Base-by-base conservation (phyloP, 169 alveolate species). In the Babesia caballi region DNA sequence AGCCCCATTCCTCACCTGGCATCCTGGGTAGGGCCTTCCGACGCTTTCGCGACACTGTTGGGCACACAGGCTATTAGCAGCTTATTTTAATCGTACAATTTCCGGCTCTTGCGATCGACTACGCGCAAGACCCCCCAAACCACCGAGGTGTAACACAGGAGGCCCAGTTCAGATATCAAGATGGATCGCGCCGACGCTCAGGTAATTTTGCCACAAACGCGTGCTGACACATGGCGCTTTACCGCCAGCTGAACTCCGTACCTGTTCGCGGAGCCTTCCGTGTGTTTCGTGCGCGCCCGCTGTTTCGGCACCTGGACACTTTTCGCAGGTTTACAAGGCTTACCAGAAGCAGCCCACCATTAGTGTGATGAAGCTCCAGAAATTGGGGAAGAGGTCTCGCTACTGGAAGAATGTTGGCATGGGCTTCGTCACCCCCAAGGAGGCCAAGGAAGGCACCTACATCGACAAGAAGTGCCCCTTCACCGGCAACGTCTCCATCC, bases 391-490 rank as follows among this genome's bases (percentile, higher is more conserved):
- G 28, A 94, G 91, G 58, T 94, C 96, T 52, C 91, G 99, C 82
- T 95, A 94, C 92, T 94, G 90, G 92, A 95, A 94, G 93, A 97
- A 97, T 73, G 97, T 97, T 42, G 99, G 99, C 40, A 88, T 97
- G 78, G 99, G 99, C 73, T 96, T 96, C 92, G 89, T 94, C 59
- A 94, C 98, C 23, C 99, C 99, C 54, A 94, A 94, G 85, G 99
- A 95, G 85, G 99, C 99, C 60, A 96, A 95, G 87, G 97, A 94
- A 71, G 99, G 99, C 50, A 89, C 92, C 78, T 98, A 95, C 91
- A 92, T 98, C 82, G 99, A 98, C 92, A 97, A 96, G 93, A 98
- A 98, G 89, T 98, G 99, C 94, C 99, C 99, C 57, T 98, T 98
- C 96, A 98, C 99, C 38, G 99, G 99, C 57, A 93, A 95, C 87